Conservation (phyloP, 768 basidiomycete species). For the Lentinus brumalis region DNA sequence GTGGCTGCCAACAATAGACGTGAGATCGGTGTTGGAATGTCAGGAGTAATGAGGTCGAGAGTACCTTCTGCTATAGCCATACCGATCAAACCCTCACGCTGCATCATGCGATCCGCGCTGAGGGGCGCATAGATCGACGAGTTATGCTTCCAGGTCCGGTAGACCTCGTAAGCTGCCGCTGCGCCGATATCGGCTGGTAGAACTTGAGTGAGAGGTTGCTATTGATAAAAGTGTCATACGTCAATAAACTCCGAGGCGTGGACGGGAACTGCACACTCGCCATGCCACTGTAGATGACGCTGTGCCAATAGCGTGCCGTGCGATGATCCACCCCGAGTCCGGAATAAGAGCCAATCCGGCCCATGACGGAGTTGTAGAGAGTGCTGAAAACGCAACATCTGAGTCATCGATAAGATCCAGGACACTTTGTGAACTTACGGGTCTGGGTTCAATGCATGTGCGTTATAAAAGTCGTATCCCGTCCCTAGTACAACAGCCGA, state of each 20-base stretch:
- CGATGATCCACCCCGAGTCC: conserved; percentile 53
- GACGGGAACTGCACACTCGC: conserved; percentile 34
- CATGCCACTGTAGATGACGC: conserved; percentile 61
- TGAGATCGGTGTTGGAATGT: not conserved
- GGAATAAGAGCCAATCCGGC: conserved; percentile 23
- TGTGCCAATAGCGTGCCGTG: conserved; percentile 67
- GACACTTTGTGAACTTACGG: conserved; percentile 43
- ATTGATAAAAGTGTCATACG: not conserved
- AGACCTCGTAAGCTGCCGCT: conserved; percentile 78
- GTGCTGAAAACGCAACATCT: conserved; percentile 22
- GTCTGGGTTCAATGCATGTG: conserved; percentile 57
- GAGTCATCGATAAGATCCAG: not conserved
- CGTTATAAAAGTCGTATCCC: conserved; percentile 65
- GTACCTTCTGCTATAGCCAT: conserved; percentile 73
- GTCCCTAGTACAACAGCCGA: conserved; percentile 45
- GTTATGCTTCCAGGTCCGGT: conserved; percentile 61
- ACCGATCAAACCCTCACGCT: conserved; percentile 66
- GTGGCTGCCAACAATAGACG: conserved; percentile 41
- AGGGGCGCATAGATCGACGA: conserved; percentile 55
- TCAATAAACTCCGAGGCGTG: not conserved
- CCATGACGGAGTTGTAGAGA: conserved; percentile 41
- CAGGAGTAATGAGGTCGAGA: not conserved
- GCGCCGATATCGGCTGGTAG: conserved; percentile 66
- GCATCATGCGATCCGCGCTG: conserved; percentile 56
- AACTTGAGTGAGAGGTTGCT: conserved; percentile 55